Evolutionary conservation across 164 flowering plant species (phyloP).

Genomic region (Magnolia kwangsiensis): DNA sequence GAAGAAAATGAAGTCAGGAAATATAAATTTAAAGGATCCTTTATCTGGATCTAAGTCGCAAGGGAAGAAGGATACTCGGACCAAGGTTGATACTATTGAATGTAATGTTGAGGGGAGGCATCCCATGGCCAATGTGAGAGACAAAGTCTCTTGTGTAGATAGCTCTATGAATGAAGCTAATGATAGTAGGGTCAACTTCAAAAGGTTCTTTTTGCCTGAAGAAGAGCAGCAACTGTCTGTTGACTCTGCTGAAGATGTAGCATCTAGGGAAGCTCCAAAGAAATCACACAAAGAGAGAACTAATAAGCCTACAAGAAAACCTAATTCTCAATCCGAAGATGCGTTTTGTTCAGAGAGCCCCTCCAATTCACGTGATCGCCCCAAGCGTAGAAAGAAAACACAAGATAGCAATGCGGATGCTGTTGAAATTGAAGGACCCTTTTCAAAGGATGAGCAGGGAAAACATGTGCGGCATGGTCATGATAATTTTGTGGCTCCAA

Average conservation of each 20-base stretch:
- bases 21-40: conserved; percentile 16
- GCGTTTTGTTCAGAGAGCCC: conserved; percentile 13
- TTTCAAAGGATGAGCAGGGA: conserved; percentile 10
- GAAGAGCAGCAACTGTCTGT: conserved; percentile 15
- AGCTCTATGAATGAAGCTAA: conserved; percentile 12
- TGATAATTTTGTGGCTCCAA: background rate
- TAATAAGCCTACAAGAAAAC: conserved; percentile 21
- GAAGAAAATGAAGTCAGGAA: conserved; percentile 17
- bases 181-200: conserved; percentile 26
- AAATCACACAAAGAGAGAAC: conserved; percentile 13
- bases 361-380: conserved; percentile 18
- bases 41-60: conserved; percentile 12
- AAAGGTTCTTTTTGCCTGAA: conserved; percentile 28
- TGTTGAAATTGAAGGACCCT: conserved; percentile 13
- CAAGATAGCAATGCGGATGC: conserved; percentile 9
- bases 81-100: conserved; percentile 13
- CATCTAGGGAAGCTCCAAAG: background rate
- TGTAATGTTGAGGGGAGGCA: conserved; percentile 3
- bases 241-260: conserved; percentile 15
- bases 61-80: conserved; percentile 8
- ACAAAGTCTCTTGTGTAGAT: conserved; percentile 6
- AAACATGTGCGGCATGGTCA: background rate
- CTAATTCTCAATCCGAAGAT: conserved; percentile 15
- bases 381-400: conserved; percentile 16
- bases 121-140: conserved; percentile 6